phyloP scores from a whole-genome alignment of 352 stramenopile genomes.

The Phytophthora vignae region DNA sequence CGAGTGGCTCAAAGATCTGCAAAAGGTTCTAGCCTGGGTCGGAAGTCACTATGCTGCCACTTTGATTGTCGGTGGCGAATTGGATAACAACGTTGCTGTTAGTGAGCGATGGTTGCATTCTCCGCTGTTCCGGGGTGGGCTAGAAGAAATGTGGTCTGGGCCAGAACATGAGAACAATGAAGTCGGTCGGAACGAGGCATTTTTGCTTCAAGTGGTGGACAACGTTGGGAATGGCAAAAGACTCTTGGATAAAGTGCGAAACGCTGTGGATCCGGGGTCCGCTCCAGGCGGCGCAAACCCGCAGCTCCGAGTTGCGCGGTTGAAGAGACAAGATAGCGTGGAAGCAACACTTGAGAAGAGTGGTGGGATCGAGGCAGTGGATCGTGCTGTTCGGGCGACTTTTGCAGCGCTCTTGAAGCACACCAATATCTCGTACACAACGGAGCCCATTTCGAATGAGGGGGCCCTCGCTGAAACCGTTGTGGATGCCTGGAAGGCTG shows the following conservation, averaged over 20 bases:
- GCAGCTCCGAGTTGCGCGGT: conserved; percentile 62
- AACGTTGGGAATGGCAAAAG: conserved; percentile 81
- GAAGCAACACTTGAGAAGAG: conserved; percentile 88
- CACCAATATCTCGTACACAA: conserved; percentile 78
- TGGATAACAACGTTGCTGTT: conserved; percentile 13
- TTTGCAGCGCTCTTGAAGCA: conserved; percentile 88
- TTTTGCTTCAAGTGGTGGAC: conserved; percentile 81
- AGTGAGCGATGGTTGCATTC: conserved; percentile 62
- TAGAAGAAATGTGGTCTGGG: conserved; percentile 39
- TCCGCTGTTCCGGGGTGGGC: conserved; percentile 62
- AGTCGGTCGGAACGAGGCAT: conserved; percentile 49
- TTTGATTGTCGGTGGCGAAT: conserved; percentile 58
- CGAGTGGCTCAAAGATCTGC: conserved; percentile 68
- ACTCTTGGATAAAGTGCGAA: conserved; percentile 81
- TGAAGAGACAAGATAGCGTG: conserved; percentile 88
- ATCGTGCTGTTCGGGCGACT: conserved; percentile 78
- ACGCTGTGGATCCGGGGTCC: conserved; percentile 65
- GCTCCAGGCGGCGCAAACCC: conserved; percentile 52
- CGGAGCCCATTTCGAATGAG: conserved; percentile 65
- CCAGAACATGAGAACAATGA: conserved; percentile 11
- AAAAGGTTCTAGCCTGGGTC: conserved; percentile 68
- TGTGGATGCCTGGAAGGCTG: conserved; percentile 77
- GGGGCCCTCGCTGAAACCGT: conserved; percentile 70
- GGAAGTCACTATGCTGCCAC: conserved; percentile 71
- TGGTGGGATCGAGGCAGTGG: conserved; percentile 80